These are phyloP conservation scores for Cladosporium sp. DNA, from an alignment of 2,329 filamentous ascomycete species.

Conservation along the genomic window DNA sequence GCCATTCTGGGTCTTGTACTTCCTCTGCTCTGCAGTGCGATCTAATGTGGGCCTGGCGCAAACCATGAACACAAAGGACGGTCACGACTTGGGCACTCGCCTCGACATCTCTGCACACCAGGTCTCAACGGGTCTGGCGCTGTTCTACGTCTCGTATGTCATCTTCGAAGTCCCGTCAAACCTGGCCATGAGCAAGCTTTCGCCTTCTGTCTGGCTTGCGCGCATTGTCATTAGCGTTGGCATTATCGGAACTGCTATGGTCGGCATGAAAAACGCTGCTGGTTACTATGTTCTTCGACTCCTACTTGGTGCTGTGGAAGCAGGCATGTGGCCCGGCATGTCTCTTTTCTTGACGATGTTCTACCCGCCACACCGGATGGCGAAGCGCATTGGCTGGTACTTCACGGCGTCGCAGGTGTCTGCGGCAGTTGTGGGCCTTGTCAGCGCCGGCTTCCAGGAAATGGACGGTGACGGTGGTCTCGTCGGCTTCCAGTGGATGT, in stretches of 20 bases:
- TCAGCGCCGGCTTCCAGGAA: slow-evolving; percentile 86
- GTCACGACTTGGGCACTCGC: slow-evolving; percentile 73
- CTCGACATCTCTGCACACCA: slow-evolving; percentile 71
- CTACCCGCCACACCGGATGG: slow-evolving; percentile 82
- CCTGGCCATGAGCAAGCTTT: slow-evolving; percentile 80
- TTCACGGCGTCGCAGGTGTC: slow-evolving; percentile 88
- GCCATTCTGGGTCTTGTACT: slow-evolving; percentile 90
- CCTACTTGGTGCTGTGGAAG: slow-evolving; percentile 81
- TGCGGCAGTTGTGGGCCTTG: slow-evolving; percentile 82
- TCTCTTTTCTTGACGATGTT: slow-evolving; percentile 88
- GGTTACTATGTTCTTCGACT: slow-evolving; percentile 85
- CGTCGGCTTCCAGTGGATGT: slow-evolving; percentile 90
- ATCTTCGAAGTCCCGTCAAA: slow-evolving; percentile 88
- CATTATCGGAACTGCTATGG: slow-evolving; percentile 78
- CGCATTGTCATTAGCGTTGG: slow-evolving; percentile 87
- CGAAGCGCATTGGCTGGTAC: slow-evolving; percentile 85
- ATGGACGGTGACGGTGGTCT: slow-evolving; percentile 79
- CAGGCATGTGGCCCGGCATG: slow-evolving; percentile 96
- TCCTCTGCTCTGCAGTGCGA: slow-evolving; percentile 86
- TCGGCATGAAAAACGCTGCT: slow-evolving; percentile 78
- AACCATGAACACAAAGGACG: slow-evolving; percentile 75
- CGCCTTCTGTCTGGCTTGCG: slow-evolving; percentile 87
- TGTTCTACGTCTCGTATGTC: slow-evolving; percentile 93
- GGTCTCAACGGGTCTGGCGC: slow-evolving; percentile 77
- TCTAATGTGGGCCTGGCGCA: slow-evolving; percentile 93